Base-by-base conservation (phyloP, 2,329 filamentous ascomycete genomes). In the Ophiobolus disseminans region DNA sequence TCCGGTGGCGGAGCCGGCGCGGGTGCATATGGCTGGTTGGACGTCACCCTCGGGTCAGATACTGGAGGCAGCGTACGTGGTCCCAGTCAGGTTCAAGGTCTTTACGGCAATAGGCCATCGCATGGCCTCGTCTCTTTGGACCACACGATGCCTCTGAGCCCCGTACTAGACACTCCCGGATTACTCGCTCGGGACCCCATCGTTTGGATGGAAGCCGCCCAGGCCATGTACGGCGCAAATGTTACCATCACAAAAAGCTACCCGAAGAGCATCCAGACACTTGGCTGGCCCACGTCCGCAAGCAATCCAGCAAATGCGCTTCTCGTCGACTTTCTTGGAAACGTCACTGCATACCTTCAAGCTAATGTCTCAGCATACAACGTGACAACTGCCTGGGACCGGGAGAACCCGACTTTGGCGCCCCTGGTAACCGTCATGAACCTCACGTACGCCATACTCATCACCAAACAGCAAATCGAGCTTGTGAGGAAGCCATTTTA, bases 61-160 rank as follows among this genome's bases (percentile, higher is more conserved):
- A 81, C 78, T 6, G 78, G 78, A 28, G 78, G 81, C 34, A 76
- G 75, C 20, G 78, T 83, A 30, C 75, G 81, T 14, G 72, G 72
- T 5, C 80, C 81, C 0, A 68, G 76, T 0, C 70, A 77, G 40
- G 75, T 77, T 0, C 76, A 82, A 56, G 80, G 80, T 3, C 57
- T 79, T 3, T 82, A 76, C 45, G 78, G 80, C 2, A 81, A 81
- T 42, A 65, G 80, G 4, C 80, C 80, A 2, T 76, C 76, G 1
- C 73, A 77, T 37, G 76, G 74, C 3, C 64, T 81, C 0, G 74
- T 82, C 0, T 59, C 70, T 7, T 67, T 83, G 1, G 74, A 78
- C 5, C 69, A 78, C 10, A 77, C 77, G 0, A 80, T 83, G 75
- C 75, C 78, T 3, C 57, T 81, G 7, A 75, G 76, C 9, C 76